Evolutionary conservation across 139 green algal genomes (phyloP).

Genomic region (Edaphochlamys debaryana): DNA sequence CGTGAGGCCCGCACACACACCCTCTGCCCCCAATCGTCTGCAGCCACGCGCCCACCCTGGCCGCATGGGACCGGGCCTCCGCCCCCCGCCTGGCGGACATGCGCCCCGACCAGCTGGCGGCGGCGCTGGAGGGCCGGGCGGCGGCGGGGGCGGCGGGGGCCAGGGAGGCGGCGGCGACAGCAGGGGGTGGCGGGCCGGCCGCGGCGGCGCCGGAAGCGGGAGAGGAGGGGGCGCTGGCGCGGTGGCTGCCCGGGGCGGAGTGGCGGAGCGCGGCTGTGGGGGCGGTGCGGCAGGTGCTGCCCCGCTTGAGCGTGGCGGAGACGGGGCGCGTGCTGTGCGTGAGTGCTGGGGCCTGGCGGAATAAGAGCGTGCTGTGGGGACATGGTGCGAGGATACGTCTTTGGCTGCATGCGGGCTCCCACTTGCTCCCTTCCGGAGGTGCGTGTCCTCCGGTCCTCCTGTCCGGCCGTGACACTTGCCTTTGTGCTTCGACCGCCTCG

Average conservation of each 20-base stretch:
- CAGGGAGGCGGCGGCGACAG: too few species aligned
- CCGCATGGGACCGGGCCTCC: background rate
- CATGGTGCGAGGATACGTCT: background rate
- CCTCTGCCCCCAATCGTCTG: background rate
- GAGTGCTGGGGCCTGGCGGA: background rate
- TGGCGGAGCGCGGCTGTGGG: background rate
- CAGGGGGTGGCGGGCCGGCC: background rate
- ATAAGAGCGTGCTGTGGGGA: background rate
- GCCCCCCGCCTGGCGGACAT: background rate
- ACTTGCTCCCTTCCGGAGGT: background rate
- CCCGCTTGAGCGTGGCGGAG: background rate
- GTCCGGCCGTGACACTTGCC: too few species aligned
- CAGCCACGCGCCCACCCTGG: constrained; percentile 1
- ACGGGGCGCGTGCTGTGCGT: background rate
- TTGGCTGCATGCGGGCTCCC: background rate
- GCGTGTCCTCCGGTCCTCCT: too few species aligned
- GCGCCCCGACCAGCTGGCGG: constrained; percentile 27
- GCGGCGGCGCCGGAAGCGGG: background rate
- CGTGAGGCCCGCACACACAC: background rate
- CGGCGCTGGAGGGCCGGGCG: constrained; percentile 1
- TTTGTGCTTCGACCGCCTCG: too few species aligned
- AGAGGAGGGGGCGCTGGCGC: background rate
- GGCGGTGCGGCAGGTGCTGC: background rate
- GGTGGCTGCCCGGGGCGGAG: too few species aligned
- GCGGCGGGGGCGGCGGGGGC: background rate